Conservation (phyloP, 1,284 basidiomycete genomes). For the Tylopilus sp. region DNA sequence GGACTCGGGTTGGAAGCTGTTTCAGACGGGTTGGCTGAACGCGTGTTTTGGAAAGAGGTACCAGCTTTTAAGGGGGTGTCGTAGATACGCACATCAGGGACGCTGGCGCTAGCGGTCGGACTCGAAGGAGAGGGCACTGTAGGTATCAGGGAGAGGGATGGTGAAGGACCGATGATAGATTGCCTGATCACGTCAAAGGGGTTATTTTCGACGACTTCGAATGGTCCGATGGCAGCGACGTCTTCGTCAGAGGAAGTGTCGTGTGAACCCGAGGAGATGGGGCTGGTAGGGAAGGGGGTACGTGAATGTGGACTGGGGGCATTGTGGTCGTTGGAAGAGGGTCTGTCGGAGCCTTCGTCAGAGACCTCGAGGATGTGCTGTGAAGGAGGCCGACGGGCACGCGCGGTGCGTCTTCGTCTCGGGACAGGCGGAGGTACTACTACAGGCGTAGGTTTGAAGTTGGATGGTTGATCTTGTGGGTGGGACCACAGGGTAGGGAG, state of each 20-base stretch:
- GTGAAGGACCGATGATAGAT: slow-evolving; percentile 18
- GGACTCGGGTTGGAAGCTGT: not conserved
- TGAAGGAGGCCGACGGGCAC: slow-evolving; percentile 43
- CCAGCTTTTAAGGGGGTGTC: not conserved
- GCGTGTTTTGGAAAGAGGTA: not conserved
- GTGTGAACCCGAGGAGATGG: not conserved
- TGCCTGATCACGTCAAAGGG: slow-evolving; percentile 52
- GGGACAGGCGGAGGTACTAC: slow-evolving; percentile 24
- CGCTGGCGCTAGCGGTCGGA: slow-evolving; percentile 1
- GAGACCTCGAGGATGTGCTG: slow-evolving; percentile 59
- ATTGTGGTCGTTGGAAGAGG: slow-evolving; percentile 27
- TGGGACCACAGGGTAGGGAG: slow-evolving; percentile 46
- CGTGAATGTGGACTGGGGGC: not conserved
- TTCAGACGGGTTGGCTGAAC: not conserved
- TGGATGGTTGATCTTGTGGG: slow-evolving; percentile 9
- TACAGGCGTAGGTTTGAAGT: not conserved
- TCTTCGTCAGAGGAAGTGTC: slow-evolving; percentile 49
- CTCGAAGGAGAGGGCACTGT: not conserved
- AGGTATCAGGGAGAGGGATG: not conserved
- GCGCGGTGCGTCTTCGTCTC: slow-evolving; percentile 15
- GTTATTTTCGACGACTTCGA: slow-evolving; percentile 70
- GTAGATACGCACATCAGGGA: slow-evolving; percentile 12
- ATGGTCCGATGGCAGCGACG: slow-evolving; percentile 41
- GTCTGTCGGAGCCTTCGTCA: slow-evolving; percentile 42
- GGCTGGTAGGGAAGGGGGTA: slow-evolving; percentile 9